Base-by-base conservation (phyloP, 208 protist genomes). In the Tritrichomonas foetus region DNA sequence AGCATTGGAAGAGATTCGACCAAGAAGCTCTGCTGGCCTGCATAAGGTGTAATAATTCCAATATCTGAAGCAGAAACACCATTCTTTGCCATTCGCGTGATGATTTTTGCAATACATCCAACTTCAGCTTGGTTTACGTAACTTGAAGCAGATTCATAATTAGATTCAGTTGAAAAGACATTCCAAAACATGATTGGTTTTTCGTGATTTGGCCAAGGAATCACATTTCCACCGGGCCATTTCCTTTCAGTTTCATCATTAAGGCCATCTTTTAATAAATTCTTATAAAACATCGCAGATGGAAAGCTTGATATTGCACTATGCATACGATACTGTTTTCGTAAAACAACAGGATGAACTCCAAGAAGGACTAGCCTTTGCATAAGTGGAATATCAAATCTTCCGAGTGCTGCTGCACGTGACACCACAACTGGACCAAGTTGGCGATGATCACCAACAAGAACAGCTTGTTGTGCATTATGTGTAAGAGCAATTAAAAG, bases 391-490 rank as follows among this genome's bases (percentile, higher is more conserved):
- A 97, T 95, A 30, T 94, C 94, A 16, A 99, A 95, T 13, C 98
- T 98, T 20, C 98, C 97, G 3, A 96, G 94, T 0, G 96, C 96
- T 8, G 98, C 98, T 50, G 97, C 96, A 94, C 97, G 97, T 94
- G 96, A 98, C 95, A 98, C 97, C 44, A 99, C 95, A 0, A 99
- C 97, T 9, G 98, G 98, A 39, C 98, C 97, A 25, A 99, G 95
- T 96, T 99, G 98, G 94, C 97, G 98, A 95, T 99, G 98, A 95
- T 99, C 98, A n/a, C 98, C 98, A 44, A 98, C 97, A 0, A 98
- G 94, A 33, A 95, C 75, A 27, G 94, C 66, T 92, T 99, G 98
- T 89, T 97, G 96, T 1, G 98, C 97, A 53, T 98, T 98, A 82
- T 96, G 84, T 25, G 98, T 97, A 13, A 99, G 92, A 25, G 98